These are phyloP conservation scores for Urtica urens DNA, from an alignment of 306 rosid species.

Conservation along the genomic window DNA sequence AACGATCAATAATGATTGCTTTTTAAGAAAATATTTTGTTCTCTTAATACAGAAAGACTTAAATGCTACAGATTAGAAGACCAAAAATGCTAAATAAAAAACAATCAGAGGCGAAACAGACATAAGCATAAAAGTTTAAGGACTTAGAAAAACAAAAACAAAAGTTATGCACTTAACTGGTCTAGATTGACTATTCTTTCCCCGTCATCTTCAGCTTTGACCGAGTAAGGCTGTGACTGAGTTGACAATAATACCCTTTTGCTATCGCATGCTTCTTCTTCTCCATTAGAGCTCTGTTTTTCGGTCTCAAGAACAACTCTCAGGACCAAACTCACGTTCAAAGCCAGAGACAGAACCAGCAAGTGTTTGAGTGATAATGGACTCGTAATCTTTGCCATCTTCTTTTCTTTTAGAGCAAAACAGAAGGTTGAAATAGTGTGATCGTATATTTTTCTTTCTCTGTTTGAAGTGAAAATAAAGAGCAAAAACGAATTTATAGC, in stretches of 20 bases:
- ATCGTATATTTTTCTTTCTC: background rate
- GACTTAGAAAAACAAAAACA: background rate
- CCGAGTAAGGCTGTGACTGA: slow-evolving; percentile 16
- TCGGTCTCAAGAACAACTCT: slow-evolving; percentile 24
- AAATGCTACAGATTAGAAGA: too few species aligned
- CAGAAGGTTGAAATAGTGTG: background rate
- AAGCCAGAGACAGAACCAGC: slow-evolving; percentile 51
- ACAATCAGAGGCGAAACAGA: too few species aligned
- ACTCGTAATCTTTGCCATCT: slow-evolving; percentile 24
- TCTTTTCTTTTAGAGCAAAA: background rate
- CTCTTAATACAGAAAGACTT: too few species aligned
- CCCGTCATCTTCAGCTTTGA: slow-evolving; percentile 15
- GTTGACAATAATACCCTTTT: slow-evolving; percentile 23
- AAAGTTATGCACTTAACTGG: slow-evolving; percentile 42
- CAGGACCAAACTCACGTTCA: slow-evolving; percentile 47
- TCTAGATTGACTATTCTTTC: slow-evolving; percentile 51
- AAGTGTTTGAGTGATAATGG: slow-evolving; percentile 37
- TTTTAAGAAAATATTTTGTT: too few species aligned
- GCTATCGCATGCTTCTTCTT: slow-evolving; percentile 8
- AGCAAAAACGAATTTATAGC: background rate
- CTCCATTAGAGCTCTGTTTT: slow-evolving; percentile 15
- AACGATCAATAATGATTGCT: too few species aligned
- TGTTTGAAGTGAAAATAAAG: slow-evolving; percentile 12
- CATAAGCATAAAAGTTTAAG: background rate
- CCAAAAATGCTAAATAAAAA: too few species aligned